Evolutionary conservation across 1,139 yeast species (phyloP).

Genomic region (Suhomyces bribrorum): DNA sequence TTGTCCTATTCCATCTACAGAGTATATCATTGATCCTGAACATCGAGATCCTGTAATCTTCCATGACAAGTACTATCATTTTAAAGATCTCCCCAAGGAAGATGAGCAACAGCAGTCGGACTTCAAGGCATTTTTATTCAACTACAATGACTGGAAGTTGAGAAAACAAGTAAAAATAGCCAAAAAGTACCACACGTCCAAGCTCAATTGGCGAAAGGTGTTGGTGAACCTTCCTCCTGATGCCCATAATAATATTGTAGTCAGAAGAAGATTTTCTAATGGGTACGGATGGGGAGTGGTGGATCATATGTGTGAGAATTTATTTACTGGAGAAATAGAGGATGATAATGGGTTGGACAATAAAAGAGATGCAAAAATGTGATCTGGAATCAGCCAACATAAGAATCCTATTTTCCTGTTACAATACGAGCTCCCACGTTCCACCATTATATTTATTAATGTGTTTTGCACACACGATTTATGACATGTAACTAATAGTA

Average conservation of each 20-base stretch:
- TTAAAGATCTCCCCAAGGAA: slow-evolving; percentile 56
- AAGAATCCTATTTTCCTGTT: no score
- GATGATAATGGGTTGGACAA: slow-evolving; percentile 9
- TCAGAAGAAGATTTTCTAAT: slow-evolving; percentile 29
- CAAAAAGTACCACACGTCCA: slow-evolving; percentile 25
- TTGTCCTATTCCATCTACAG: slow-evolving; percentile 45
- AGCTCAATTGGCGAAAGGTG: slow-evolving; percentile 28
- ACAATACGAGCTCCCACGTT: no score
- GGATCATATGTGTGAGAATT: slow-evolving; percentile 24
- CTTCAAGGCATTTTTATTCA: slow-evolving; percentile 16
- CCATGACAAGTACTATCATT: slow-evolving; percentile 78
- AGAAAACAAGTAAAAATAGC: slow-evolving; percentile 30
- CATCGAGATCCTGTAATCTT: slow-evolving; percentile 59
- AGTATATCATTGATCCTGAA: slow-evolving; percentile 37
- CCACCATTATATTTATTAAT: background rate
- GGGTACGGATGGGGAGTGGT: slow-evolving; percentile 36
- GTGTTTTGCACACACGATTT: background rate
- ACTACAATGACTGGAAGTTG: slow-evolving; percentile 26
- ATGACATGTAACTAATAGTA: background rate
- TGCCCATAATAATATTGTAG: slow-evolving; percentile 30
- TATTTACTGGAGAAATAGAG: slow-evolving; percentile 14
- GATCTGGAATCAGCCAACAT: background rate
- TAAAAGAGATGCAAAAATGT: slow-evolving; percentile 4
- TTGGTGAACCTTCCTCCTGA: slow-evolving; percentile 30
- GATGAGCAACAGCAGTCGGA: slow-evolving; percentile 8